phyloP scores from a whole-genome alignment of 2,329 filamentous ascomycete genomes.

The Aspergillus bombycis region DNA sequence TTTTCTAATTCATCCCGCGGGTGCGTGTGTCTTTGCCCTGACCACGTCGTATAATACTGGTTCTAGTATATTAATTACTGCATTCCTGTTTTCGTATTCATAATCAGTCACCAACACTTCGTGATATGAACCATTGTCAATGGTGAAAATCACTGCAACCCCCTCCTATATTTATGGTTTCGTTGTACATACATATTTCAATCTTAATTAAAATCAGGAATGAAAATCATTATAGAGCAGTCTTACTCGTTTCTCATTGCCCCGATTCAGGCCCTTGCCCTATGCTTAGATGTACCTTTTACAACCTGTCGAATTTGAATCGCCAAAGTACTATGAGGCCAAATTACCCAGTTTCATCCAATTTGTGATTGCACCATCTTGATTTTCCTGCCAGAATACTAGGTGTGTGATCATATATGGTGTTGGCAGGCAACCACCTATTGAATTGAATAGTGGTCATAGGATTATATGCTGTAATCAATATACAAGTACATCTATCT shows the following conservation, averaged over 20 bases:
- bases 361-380: background rate
- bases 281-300: background rate
- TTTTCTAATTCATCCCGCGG: slow-evolving; percentile 2
- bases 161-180: background rate
- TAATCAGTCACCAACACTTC: background rate
- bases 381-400: background rate
- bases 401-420: background rate
- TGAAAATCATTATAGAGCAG: background rate
- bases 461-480: background rate
- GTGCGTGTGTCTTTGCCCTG: background rate
- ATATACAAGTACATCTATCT: background rate
- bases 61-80: slow-evolving; percentile 15
- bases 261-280: background rate
- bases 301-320: background rate
- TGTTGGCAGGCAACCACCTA: background rate
- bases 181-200: slow-evolving; percentile 12
- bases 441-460: background rate
- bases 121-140: background rate
- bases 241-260: background rate
- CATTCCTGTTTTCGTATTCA: slow-evolving; percentile 15
- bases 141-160: background rate
- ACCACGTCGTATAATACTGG: slow-evolving; percentile 16
- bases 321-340: background rate
- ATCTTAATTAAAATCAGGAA: background rate
- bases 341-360: background rate